Base-by-base conservation (phyloP, 768 basidiomycete genomes). In the Collybia sp. region DNA sequence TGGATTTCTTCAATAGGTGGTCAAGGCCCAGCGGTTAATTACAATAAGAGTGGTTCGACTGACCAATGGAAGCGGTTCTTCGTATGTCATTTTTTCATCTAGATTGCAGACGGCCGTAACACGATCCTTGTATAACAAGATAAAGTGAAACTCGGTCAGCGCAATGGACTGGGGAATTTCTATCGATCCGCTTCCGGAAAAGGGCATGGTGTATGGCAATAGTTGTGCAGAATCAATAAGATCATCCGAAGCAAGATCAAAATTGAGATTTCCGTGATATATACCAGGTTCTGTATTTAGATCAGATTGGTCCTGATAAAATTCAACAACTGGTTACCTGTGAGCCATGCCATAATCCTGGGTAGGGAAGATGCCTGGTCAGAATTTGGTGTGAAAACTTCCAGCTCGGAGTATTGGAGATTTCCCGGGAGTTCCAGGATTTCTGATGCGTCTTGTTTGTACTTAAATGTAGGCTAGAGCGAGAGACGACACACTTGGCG, bases 141-240 rank as follows among this genome's bases (percentile, higher is more conserved):
- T 66, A 58, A 93, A 91, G 60, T 99, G 96, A 59, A 89, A 96
- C 58, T 95, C 89, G 0, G 94, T 95, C 45, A 96, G 68, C 9
- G 83, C 76, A 58, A 95, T 80, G 2, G 92, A 89, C 4, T 81
- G 52, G 0, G 95, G 94, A 12, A 76, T 57, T 43, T 80, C 73
- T 5, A 67, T 59, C 5, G 52, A 19, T 12, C 64, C 64, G 30
- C 45, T 47, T 17, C 53, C 56, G 5, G 61, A 42, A 25, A 65
- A 61, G 30, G 70, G 51, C 25, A 68, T 42, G 13, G 88, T 88
- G 57, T 91, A 94, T 2, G 88, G 89, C 8, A 93, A 69, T 12
- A 94, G 75, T 55, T 88, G 80, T 19, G 88, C 78, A 31, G 79
- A 73, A 62, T 92, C 85, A 53, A 93, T 81, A 58, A 85, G 72